Evolutionary conservation across 1,284 basidiomycete genomes (phyloP), one percentile per base, ranked within the genome.

Genomic region (Anthracocystis panici-leucophaei): DNA sequence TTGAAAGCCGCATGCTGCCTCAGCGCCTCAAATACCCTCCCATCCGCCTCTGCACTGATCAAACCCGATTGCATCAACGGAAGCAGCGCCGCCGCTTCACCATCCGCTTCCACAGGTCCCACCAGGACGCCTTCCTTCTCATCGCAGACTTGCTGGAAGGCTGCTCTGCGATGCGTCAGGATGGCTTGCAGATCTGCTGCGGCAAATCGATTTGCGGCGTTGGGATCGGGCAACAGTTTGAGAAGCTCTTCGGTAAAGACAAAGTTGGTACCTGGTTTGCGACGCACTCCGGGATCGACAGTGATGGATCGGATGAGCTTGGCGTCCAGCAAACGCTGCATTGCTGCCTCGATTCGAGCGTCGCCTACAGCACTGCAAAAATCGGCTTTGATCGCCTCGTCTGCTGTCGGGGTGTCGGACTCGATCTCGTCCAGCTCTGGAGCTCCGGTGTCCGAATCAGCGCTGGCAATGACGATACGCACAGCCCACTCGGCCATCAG

Each of bases 231-330:
- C 8, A 67, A 31, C 11, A 71, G 51, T 23, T 54, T 62, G 14
- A 25, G 41, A 7, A 63, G 52, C 56, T 73, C 75, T 27, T 77
- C 75, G 23, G 56, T 66, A 11, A 73, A 50, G 21, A 65, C 75
- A 58, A 77, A 73, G 57, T 77, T 77, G 56, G 70, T 73, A 6
- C 75, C 75, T 8, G 75, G 75, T 20, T 35, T 57, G 33, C 75
- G 69, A n/a, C 75, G 62, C 3, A 50, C 21, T 23, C 33, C 14
- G 1, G 66, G 63, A n/a, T 77, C 70, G 59, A 48, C 18, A 11
- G 59, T 48, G 23, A 59, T 35, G 27, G 59, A 45, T 23, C 70
- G 65, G 25, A 77, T 69, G n/a, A 70, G 56, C 41, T 50, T 65
- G 42, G 40, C 46, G 6, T 77, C 71, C 11, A 81, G 45, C 41